A percentile compares a stretch with the other conserved stretches of the same genome.
These are phyloP conservation scores for Picochlorum sp. DNA, from an alignment of 139 green algal species.

Conservation along the genomic window DNA sequence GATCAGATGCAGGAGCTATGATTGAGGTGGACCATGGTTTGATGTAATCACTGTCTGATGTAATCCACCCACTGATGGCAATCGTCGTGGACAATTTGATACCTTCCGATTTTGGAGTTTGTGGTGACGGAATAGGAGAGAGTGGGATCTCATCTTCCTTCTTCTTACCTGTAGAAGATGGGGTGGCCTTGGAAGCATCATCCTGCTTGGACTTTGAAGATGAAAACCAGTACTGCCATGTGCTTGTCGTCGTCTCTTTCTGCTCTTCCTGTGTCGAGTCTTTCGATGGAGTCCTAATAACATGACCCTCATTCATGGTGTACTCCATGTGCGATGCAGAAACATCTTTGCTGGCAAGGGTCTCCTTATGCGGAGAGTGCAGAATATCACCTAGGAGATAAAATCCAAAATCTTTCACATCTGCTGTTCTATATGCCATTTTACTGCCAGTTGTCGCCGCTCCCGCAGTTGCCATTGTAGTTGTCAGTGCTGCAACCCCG, in stretches of 20 bases:
- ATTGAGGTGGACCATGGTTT: constrained; percentile 37
- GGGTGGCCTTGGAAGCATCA: neutral
- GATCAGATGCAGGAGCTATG: constrained; percentile 4
- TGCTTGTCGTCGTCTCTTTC: constrained; percentile 5
- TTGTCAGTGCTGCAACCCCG: constrained; percentile 48
- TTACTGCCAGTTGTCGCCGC: constrained; percentile 17
- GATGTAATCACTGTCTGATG: constrained; percentile 45
- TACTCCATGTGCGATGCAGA: neutral
- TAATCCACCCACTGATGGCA: constrained; percentile 57
- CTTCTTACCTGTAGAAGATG: neutral
- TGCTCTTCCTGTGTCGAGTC: neutral
- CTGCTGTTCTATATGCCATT: constrained; percentile 42
- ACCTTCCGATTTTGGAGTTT: constrained; percentile 13
- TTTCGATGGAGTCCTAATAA: neutral
- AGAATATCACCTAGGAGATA: constrained; percentile 20
- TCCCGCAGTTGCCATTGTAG: constrained; percentile 36
- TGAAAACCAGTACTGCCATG: neutral
- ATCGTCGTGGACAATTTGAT: constrained; percentile 43
- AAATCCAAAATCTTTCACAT: constrained; percentile 74
- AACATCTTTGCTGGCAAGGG: neutral
- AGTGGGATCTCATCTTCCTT: constrained; percentile 1
- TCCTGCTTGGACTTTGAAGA: neutral
- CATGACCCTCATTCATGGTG: too few species aligned
- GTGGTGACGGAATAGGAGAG: neutral
- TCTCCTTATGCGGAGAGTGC: neutral